Evolutionary conservation across 805 yeast species (phyloP), one percentile per base, ranked within the genome.

Genomic region (Lipomyces mesembrius): DNA sequence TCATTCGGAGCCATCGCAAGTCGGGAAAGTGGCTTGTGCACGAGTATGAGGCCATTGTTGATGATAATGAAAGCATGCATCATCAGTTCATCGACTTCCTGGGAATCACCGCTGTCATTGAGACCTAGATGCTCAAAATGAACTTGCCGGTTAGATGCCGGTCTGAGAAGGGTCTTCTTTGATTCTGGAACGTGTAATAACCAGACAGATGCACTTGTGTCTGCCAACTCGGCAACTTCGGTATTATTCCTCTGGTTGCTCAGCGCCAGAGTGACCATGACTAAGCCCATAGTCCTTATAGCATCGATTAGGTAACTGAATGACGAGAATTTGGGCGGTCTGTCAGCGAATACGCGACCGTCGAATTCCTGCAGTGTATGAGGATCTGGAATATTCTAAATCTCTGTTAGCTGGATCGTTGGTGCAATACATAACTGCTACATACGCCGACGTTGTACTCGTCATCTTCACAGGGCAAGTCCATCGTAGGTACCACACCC

Each of bases 51-150:
- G n/a, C 29, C n/a, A 51, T 60, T 63, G 57, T 60, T 25, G n/a
- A 63, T 49, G 14, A 66, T 20, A 32, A 59, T 63, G 22, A 46
- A 51, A 4, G 64, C 70, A 12, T 29, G 39, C n/a, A 66, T 22
- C 63, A 66, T 57, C 29, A 61, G 51, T 35, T 66, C 70, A 60
- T 66, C 70, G 20, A 63, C 52, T 20, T 60, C 62, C 34, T 20
- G 39, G 52, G 17, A 29, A 43, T 17, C 52, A 27, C 20, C 49
- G 25, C 20, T 14, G 20, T 8, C 20, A 6, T 11, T 25, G 20
- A 34, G 49, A n/a, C 27, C 12, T n/a, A 35, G 27, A 34, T 32
- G 20, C 25, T 29, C 29, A n/a, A 27, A 29, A 4, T 27, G 57
- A 25, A 11, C n/a, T 27, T 29, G 59, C n/a, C 55, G 46, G 27